Conservation (phyloP, 768 basidiomycete genomes). For the Holtermannia corniformis region DNA sequence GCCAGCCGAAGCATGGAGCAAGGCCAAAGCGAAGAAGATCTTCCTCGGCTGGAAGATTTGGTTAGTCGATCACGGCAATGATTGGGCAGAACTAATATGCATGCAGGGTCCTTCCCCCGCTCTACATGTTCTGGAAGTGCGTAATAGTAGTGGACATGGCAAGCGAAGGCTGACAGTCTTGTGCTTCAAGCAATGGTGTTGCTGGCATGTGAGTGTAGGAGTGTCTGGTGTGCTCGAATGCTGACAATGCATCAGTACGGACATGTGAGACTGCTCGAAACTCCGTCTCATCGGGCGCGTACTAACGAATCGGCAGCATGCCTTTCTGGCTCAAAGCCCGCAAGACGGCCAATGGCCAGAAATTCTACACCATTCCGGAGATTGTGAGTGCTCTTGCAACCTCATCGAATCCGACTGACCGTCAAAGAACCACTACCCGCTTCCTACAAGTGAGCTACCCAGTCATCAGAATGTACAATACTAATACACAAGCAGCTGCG, state of each 20-base stretch:
- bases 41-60: constrained; percentile 26
- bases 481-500: neutral
- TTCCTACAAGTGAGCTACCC: constrained; percentile 15
- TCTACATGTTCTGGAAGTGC: neutral
- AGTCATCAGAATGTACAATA: constrained; percentile 1
- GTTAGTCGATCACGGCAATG: too few relatives aligned
- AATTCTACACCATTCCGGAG: neutral
- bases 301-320: constrained; percentile 18
- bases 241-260: neutral
- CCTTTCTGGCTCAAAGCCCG: constrained; percentile 25
- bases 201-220: constrained; percentile 6
- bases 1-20: constrained; percentile 7
- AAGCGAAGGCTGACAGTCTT: too few relatives aligned
- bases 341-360: neutral
- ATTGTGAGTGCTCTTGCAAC: constrained; percentile 10
- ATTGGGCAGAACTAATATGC: too few relatives aligned
- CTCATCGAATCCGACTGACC: constrained; percentile 16
- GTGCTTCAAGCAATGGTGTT: constrained; percentile 14
- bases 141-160: too few relatives aligned
- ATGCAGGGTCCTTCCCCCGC: neutral
- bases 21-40: constrained; percentile 10
- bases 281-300: neutral
- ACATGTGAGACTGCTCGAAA: neutral
- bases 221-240: neutral
- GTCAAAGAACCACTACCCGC: constrained; percentile 4